These are phyloP conservation scores for Schizopora paradoxa DNA, from an alignment of 1,284 basidiomycete genomes.

Conservation along the genomic window DNA sequence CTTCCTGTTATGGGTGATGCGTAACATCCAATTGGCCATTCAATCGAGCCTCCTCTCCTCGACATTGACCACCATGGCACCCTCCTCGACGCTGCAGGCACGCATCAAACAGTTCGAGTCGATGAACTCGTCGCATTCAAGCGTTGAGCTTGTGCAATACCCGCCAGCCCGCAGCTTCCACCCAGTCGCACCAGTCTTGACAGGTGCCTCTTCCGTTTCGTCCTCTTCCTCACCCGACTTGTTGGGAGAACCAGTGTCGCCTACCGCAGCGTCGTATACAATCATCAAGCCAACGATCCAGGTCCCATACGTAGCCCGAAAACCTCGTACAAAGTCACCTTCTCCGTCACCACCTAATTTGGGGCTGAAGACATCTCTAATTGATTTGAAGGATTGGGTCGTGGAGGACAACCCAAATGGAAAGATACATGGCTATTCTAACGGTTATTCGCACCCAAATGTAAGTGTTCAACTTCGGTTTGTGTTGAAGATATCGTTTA, in stretches of 20 bases:
- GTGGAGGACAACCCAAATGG: constrained; percentile 52
- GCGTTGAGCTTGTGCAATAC: constrained; percentile 1
- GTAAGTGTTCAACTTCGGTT: background rate
- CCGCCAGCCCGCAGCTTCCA: constrained; percentile 9
- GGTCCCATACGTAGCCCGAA: constrained; percentile 17
- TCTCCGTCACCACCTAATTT: constrained; percentile 53
- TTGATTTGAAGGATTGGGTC: constrained; percentile 72
- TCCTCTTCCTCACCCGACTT: constrained; percentile 4
- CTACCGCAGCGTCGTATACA: constrained; percentile 16
- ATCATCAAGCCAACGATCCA: constrained; percentile 14
- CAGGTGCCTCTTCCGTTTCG: background rate
- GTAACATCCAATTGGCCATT: too few species aligned
- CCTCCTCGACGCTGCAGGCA: constrained; percentile 12
- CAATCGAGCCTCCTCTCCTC: constrained; percentile 10
- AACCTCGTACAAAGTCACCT: constrained; percentile 28
- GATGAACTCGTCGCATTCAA: constrained; percentile 1
- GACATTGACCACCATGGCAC: constrained; percentile 11
- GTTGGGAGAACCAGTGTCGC: constrained; percentile 15
- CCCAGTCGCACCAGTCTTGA: constrained; percentile 6
- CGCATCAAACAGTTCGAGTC: constrained; percentile 16
- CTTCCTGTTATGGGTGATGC: too few species aligned
- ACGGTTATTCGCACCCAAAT: constrained; percentile 1
- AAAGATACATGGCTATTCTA: constrained; percentile 23
- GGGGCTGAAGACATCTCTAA: constrained; percentile 53
- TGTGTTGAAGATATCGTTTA: constrained; percentile 29